Percentiles rank a stretch among this genome's conserved stretches.
Conservation (phyloP, 2,329 filamentous ascomycete species). For the Ascochyta koolunga region DNA sequence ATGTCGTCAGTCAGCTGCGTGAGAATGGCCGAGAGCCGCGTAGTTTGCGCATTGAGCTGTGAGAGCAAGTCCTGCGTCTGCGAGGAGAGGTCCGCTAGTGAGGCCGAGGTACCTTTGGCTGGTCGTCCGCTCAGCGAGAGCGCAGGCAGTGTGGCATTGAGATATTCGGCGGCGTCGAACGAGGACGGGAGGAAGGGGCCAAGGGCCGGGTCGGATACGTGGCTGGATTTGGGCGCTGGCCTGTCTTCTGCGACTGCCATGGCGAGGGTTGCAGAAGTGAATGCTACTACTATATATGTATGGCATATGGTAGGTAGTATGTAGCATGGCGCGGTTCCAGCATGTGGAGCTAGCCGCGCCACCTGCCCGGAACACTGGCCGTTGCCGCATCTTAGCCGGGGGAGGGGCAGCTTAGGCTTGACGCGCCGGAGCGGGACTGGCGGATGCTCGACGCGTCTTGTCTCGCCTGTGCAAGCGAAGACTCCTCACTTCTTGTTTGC, state of each 20-base stretch:
- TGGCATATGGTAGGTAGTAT: too few relatives aligned
- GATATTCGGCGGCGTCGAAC: slow-evolving; percentile 84
- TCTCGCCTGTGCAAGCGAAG: not conserved
- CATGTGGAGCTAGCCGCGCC: slow-evolving; percentile 17
- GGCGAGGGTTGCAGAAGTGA: not conserved
- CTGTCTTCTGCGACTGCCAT: slow-evolving; percentile 37
- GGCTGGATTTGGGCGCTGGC: slow-evolving; percentile 45
- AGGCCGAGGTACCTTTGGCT: slow-evolving; percentile 54
- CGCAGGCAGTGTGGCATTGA: slow-evolving; percentile 78
- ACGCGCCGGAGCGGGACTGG: slow-evolving; percentile 8
- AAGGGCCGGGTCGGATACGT: slow-evolving; percentile 74
- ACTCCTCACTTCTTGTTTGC: not conserved
- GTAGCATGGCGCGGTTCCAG: slow-evolving; percentile 14
- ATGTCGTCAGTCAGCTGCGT: slow-evolving; percentile 96
- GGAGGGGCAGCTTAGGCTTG: slow-evolving; percentile 27
- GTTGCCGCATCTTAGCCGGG: slow-evolving; percentile 21
- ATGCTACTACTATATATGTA: too few relatives aligned
- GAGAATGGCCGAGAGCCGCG: slow-evolving; percentile 77
- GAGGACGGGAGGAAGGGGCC: slow-evolving; percentile 74
- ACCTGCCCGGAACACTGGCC: slow-evolving; percentile 21
- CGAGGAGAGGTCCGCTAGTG: slow-evolving; percentile 76
- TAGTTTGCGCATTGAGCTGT: slow-evolving; percentile 86
- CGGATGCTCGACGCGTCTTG: slow-evolving; percentile 11
- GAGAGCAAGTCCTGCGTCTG: slow-evolving; percentile 85
- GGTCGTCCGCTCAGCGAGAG: slow-evolving; percentile 60